Evolutionary conservation across 2,329 filamentous ascomycete species (phyloP), one percentile per base, ranked within the genome.

Genomic region (Dactylellina leptospora): DNA sequence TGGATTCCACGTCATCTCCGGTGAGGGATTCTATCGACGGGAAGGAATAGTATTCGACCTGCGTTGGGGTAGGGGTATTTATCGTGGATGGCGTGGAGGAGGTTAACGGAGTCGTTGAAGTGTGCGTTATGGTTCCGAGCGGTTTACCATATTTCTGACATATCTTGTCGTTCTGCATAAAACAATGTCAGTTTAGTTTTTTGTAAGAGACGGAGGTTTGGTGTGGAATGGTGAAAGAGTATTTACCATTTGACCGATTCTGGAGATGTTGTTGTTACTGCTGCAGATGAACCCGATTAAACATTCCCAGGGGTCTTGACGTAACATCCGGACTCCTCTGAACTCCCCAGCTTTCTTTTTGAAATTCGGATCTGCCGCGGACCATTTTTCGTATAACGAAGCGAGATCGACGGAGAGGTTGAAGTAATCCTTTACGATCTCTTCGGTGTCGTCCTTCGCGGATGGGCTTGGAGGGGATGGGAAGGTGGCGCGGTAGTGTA

Each of bases 181-280:
- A 20, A 40, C 47, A 16, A 1, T 9, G n/a, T 18, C 4, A 20
- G 16, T 45, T 20, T 18, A 18, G n/a, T 23, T 6, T 18, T 45
- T 5, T 23, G 4, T 42, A 16, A 42, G 38, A 16, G 38, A 45
- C 22, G 40, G 10, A 8, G 10, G 2, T 11, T 4, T 1, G 36
- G 18, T 40, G 28, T 11, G 5, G 28, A 11, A 33, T 40, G 3
- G 13, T 18, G 28, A 27, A 28, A 23, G 13, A 23, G 36, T 78
- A 74, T 45, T 8, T 77, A 90, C 92, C 95, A 99, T 99, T 80
- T 96, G 91, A 3, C 91, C 93, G 79, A 99, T 99, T 38, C 95
- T 87, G 1, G 88, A 85, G 72, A 99, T 99, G 79, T 99, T 97
- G 81, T 99, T 99, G 81, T 99, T 99, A 81, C 92, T 96, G 80